Conservation (phyloP, 2,329 filamentous ascomycete species). For the Alternaria triticina region DNA sequence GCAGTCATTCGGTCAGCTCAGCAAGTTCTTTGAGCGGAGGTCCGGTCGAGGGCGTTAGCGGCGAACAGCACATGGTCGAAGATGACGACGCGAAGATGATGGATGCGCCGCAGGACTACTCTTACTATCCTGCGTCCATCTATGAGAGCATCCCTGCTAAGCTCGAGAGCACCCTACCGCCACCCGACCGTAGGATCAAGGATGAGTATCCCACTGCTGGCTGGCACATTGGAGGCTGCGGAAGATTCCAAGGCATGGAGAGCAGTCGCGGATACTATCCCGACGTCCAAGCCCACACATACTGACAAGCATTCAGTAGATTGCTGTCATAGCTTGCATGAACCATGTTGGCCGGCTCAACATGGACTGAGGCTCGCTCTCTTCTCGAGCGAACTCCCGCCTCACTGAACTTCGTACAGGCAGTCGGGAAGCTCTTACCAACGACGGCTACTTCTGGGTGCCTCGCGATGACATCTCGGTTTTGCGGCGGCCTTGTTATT, state of each 20-base stretch:
- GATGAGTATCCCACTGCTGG: slow-evolving; percentile 48
- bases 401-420: not conserved
- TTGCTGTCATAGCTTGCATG: slow-evolving; percentile 15
- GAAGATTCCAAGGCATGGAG: slow-evolving; percentile 55
- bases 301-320: slow-evolving; percentile 31
- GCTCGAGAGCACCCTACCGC: slow-evolving; percentile 39
- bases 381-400: not conserved
- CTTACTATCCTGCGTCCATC: slow-evolving; percentile 55
- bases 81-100: slow-evolving; percentile 49
- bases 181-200: slow-evolving; percentile 50
- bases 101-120: slow-evolving; percentile 52
- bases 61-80: slow-evolving; percentile 50
- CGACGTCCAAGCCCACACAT: slow-evolving; percentile 51
- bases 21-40: slow-evolving; percentile 51
- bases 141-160: slow-evolving; percentile 50
- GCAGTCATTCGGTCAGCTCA: slow-evolving; percentile 55
- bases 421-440: not conserved
- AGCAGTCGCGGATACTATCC: slow-evolving; percentile 56
- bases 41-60: slow-evolving; percentile 50
- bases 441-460: not conserved
- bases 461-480: slow-evolving; percentile 4
- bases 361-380: slow-evolving; percentile 7
- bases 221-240: slow-evolving; percentile 50
- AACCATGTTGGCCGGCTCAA: slow-evolving; percentile 16
- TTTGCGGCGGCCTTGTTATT: slow-evolving; percentile 18